These are phyloP conservation scores for Lecanicillium sp. DNA, from an alignment of 2,329 filamentous ascomycete genomes.

Conservation along the genomic window DNA sequence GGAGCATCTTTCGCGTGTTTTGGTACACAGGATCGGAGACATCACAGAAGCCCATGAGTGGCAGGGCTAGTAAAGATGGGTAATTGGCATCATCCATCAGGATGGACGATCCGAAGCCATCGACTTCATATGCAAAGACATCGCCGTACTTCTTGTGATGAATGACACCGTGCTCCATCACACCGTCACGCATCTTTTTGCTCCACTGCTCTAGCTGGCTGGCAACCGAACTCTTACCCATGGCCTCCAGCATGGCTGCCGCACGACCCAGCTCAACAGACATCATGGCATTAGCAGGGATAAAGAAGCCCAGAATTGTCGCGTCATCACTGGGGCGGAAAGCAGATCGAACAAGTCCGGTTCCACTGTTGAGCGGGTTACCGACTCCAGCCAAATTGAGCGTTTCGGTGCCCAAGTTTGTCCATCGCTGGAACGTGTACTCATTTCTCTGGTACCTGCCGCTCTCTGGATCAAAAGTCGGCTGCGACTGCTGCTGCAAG, in stretches of 20 bases:
- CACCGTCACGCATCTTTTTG: slow-evolving; percentile 60
- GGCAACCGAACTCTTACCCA: slow-evolving; percentile 44
- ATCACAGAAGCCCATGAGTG: slow-evolving; percentile 67
- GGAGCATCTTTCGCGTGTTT: slow-evolving; percentile 72
- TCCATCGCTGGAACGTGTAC: slow-evolving; percentile 81
- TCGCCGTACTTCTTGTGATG: slow-evolving; percentile 65
- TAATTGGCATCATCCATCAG: slow-evolving; percentile 89
- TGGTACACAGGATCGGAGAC: slow-evolving; percentile 63
- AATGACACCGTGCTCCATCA: slow-evolving; percentile 79
- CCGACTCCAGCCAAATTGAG: slow-evolving; percentile 73
- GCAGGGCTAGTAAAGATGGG: slow-evolving; percentile 70
- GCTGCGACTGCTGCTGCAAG: slow-evolving; percentile 66
- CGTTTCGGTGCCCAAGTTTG: slow-evolving; percentile 81
- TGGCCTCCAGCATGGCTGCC: slow-evolving; percentile 57
- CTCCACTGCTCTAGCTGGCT: slow-evolving; percentile 50
- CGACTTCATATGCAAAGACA: slow-evolving; percentile 82
- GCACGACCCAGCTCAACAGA: slow-evolving; percentile 76
- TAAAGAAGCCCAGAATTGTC: slow-evolving; percentile 88
- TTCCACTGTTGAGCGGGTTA: slow-evolving; percentile 82
- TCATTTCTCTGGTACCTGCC: slow-evolving; percentile 60
- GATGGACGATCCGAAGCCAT: slow-evolving; percentile 74
- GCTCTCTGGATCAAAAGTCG: slow-evolving; percentile 68
- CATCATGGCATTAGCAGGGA: slow-evolving; percentile 95
- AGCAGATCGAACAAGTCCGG: slow-evolving; percentile 79
- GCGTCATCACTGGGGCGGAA: slow-evolving; percentile 95